Percentiles rank a stretch among this genome's conserved stretches.
Conservation (phyloP, 495 filamentous ascomycete genomes). For the Penicillium lagena region DNA sequence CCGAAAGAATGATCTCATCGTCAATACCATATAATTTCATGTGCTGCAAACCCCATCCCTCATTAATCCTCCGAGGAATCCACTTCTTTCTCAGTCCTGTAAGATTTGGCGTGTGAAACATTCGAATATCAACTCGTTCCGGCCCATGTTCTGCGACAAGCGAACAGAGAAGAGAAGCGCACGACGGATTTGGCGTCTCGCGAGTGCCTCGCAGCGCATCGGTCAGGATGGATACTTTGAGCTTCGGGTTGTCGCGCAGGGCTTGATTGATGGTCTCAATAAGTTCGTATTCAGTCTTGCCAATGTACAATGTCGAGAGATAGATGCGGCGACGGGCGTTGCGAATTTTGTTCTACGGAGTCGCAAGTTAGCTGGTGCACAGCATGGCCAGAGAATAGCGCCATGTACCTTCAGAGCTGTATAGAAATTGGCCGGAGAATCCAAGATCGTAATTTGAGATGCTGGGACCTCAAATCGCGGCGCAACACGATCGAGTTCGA, state of each 20-base stretch:
- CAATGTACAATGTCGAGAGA: conserved; percentile 92
- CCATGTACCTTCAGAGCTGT: conserved; percentile 68
- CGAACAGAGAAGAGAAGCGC: conserved; percentile 80
- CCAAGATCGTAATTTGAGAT: conserved; percentile 72
- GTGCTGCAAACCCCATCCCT: conserved; percentile 97
- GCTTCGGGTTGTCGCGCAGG: conserved; percentile 67
- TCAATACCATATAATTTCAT: conserved; percentile 99
- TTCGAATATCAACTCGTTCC: conserved; percentile 84
- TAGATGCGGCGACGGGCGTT: conserved; percentile 75
- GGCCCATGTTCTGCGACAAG: conserved; percentile 76
- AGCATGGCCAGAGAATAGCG: too few species aligned
- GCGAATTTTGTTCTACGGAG: conserved; percentile 64
- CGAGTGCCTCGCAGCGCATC: conserved; percentile 88
- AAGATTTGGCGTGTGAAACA: conserved; percentile 97
- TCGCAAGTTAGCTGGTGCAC: conserved; percentile 4
- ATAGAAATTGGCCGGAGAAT: conserved; percentile 79
- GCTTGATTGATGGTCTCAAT: conserved; percentile 72
- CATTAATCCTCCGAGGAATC: conserved; percentile 86
- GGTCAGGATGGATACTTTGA: conserved; percentile 87
- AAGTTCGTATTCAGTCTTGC: conserved; percentile 87
- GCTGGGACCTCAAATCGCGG: conserved; percentile 82
- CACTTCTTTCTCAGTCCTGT: conserved; percentile 78
- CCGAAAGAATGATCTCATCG: conserved; percentile 91
- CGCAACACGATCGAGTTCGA: conserved; percentile 81
- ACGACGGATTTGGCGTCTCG: conserved; percentile 81